Base-by-base conservation (phyloP, 2,329 filamentous ascomycete genomes). In the Lithohypha guttulata region DNA sequence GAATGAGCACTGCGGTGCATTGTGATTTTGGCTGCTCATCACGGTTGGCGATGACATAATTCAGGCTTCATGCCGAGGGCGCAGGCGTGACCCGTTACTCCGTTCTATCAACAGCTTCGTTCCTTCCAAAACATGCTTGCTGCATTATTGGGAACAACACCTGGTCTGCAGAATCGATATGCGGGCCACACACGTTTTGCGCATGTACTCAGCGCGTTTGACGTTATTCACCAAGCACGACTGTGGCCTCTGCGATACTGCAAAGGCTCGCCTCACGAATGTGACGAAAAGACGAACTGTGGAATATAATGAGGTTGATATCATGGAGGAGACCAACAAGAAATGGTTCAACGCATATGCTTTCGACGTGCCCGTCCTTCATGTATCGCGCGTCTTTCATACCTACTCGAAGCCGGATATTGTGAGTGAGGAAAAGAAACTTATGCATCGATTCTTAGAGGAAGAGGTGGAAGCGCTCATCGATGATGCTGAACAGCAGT, bases 281-380 rank as follows among this genome's bases (percentile, higher is more conserved):
- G 63, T 78, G 15, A 68, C 65, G 48, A 65, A 71, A 43, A 63
- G 63, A 28, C 62, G 67, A 27, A 62, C 65, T 2, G 70, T 78
- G 47, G 64, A 69, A 41, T 78, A 76, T 52, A 49, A 64, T 2
- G 73, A 79, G 55, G 59, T 76, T 42, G 68, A 79, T 50, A 71
- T 79, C 37, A 74, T 77, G 68, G 61, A 61, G 3, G 55, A 63
- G 0, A 62, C 58, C 3, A 67, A 77, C 35, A 61, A 70, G 45
- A 57, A 64, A 34, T 79, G 75, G 75, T 77, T 68, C 50, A 59
- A 66, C 42, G 56, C 74, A 11, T 79, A 79, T 50, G 74, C 78
- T 34, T 77, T 77, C 43, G 75, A 79, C 50, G 74, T 75, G 2
- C 75, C 75, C 1, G 75, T 79, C 44, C 63, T 79, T 20, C 75